Conservation (phyloP, 23 red algal species). For the Gracilariopsis chorda region DNA sequence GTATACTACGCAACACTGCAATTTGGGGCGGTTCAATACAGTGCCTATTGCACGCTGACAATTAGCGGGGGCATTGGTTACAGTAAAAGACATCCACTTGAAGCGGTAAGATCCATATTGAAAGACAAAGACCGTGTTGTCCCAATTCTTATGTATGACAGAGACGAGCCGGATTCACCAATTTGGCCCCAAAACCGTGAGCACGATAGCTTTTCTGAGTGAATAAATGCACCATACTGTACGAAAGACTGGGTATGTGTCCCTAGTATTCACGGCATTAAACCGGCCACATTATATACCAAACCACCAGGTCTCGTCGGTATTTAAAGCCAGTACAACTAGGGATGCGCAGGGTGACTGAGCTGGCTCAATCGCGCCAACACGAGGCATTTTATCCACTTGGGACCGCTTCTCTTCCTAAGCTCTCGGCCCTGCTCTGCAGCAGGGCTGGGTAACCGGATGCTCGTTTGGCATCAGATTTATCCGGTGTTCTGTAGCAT, state of each 20-base stretch:
- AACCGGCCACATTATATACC: background rate
- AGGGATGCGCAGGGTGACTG: background rate
- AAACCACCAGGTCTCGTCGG: background rate
- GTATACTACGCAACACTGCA: background rate
- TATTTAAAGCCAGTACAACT: background rate
- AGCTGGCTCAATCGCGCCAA: background rate
- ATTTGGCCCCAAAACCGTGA: background rate
- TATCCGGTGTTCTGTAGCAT: background rate
- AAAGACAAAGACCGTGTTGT: background rate
- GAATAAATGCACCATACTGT: background rate
- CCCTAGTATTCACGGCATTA: background rate
- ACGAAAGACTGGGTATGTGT: background rate
- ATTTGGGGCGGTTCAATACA: background rate
- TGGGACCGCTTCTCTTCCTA: background rate
- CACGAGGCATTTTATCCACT: background rate
- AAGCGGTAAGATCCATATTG: background rate
- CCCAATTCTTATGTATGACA: background rate
- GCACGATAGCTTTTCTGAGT: background rate
- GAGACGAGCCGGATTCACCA: background rate
- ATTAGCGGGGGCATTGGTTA: background rate
- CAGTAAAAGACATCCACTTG: background rate
- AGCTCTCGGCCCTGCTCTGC: background rate
- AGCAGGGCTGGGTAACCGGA: background rate
- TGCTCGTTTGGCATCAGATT: background rate
- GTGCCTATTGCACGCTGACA: background rate